Conservation (phyloP, 129 eudicot genomes). For the Apium graveolens region DNA sequence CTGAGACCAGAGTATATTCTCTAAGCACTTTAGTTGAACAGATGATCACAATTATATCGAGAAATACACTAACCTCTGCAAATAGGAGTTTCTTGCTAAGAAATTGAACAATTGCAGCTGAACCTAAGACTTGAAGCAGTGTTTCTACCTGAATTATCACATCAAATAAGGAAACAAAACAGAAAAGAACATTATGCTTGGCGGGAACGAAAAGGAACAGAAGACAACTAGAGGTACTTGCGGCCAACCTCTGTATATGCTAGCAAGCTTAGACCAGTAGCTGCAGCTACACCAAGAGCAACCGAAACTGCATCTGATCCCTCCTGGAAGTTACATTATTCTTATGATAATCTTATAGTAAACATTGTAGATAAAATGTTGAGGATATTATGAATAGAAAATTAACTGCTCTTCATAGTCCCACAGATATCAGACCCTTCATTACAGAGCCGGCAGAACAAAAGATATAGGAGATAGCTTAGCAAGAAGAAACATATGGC, state of each 20-base stretch:
- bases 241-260: slow-evolving; percentile 74
- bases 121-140: slow-evolving; percentile 70
- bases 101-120: slow-evolving; percentile 81
- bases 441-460: neutral
- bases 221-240: neutral
- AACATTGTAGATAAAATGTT: neutral
- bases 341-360: neutral
- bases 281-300: slow-evolving; percentile 66
- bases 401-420: neutral
- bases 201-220: neutral
- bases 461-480: neutral
- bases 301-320: slow-evolving; percentile 47
- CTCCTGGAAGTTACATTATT: slow-evolving; percentile 48
- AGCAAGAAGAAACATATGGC: neutral
- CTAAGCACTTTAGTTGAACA: neutral
- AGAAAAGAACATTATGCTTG: neutral
- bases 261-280: slow-evolving; percentile 71
- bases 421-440: neutral
- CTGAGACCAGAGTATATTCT: neutral
- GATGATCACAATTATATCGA: slow-evolving; percentile 4
- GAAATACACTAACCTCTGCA: slow-evolving; percentile 61
- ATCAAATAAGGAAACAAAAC: neutral
- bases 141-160: slow-evolving; percentile 68
- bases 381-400: neutral
- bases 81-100: slow-evolving; percentile 79